A percentile compares a stretch with the other conserved stretches of the same genome.
These are phyloP conservation scores for Fraxinus nigra DNA, from an alignment of 305 asterid species.

Conservation along the genomic window DNA sequence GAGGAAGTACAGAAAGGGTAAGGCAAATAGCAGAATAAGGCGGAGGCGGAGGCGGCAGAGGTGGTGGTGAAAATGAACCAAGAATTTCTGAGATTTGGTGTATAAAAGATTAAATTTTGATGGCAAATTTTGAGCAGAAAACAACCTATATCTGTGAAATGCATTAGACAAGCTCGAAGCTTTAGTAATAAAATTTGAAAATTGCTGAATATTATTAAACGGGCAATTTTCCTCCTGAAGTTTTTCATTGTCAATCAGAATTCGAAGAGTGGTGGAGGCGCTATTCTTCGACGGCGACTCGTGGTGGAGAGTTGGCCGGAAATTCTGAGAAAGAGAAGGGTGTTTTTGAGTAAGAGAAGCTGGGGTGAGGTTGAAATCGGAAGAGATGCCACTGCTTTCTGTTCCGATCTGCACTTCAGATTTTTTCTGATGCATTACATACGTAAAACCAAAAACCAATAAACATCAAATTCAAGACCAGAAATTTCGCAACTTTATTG, in stretches of 20 bases:
- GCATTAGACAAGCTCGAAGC: constrained; percentile 57
- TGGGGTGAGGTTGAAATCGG: constrained; percentile 61
- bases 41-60: constrained; percentile 68
- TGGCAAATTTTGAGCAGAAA: constrained; percentile 32
- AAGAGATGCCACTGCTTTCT: constrained; percentile 23
- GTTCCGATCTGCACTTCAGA: constrained; percentile 21
- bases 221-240: not conserved
- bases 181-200: constrained; percentile 48
- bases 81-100: constrained; percentile 46
- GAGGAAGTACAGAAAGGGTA: constrained; percentile 72
- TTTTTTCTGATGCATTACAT: constrained; percentile 24
- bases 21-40: constrained; percentile 67
- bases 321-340: constrained; percentile 36
- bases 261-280: not conserved
- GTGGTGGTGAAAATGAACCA: constrained; percentile 63
- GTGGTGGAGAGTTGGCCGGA: constrained; percentile 28
- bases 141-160: constrained; percentile 44
- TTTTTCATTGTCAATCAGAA: constrained; percentile 17
- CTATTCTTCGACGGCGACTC: constrained; percentile 30
- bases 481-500: not conserved
- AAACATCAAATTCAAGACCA: not conserved
- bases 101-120: constrained; percentile 36
- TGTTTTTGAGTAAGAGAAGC: constrained; percentile 62
- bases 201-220: constrained; percentile 28
- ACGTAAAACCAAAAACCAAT: not conserved